Percentiles rank a stretch among this genome's conserved stretches.
phyloP scores from a whole-genome alignment of 208 protist genomes.

The Phytomonas francai region DNA sequence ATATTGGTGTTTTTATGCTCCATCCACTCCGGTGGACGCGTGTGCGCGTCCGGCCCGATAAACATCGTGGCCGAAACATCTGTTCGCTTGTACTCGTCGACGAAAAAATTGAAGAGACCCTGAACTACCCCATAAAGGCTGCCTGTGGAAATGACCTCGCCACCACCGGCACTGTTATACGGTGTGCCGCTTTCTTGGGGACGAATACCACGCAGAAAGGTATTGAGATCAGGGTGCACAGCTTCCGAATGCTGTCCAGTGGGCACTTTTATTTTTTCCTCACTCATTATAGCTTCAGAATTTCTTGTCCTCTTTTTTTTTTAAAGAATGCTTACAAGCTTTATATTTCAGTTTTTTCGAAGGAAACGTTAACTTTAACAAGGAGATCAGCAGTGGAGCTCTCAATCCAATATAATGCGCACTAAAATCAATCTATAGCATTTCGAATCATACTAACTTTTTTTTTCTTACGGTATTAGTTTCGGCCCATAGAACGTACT shows the following conservation, averaged over 20 bases:
- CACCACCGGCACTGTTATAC: slow-evolving; percentile 23
- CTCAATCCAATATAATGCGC: neutral
- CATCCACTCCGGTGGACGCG: slow-evolving; percentile 63
- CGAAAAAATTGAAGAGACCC: slow-evolving; percentile 14
- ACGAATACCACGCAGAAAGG: neutral
- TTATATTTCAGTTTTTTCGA: neutral
- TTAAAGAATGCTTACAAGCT: neutral
- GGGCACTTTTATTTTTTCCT: neutral
- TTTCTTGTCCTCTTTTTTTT: neutral
- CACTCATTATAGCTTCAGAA: neutral
- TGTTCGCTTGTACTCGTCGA: slow-evolving; percentile 17
- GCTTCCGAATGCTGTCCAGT: neutral
- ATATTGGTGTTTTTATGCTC: slow-evolving; percentile 76
- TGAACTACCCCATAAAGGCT: slow-evolving; percentile 6
- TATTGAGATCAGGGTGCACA: neutral
- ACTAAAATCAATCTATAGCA: neutral
- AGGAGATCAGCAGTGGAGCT: neutral
- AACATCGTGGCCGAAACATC: slow-evolving; percentile 12
- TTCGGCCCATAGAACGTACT: neutral
- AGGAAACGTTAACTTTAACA: neutral
- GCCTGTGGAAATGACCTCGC: slow-evolving; percentile 14
- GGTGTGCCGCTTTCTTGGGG: slow-evolving; percentile 6
- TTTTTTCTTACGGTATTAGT: neutral
- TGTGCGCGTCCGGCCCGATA: slow-evolving; percentile 37
- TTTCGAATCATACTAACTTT: neutral